Base-by-base conservation (phyloP, 768 basidiomycete species). In the Tricholoma flavovirens region DNA sequence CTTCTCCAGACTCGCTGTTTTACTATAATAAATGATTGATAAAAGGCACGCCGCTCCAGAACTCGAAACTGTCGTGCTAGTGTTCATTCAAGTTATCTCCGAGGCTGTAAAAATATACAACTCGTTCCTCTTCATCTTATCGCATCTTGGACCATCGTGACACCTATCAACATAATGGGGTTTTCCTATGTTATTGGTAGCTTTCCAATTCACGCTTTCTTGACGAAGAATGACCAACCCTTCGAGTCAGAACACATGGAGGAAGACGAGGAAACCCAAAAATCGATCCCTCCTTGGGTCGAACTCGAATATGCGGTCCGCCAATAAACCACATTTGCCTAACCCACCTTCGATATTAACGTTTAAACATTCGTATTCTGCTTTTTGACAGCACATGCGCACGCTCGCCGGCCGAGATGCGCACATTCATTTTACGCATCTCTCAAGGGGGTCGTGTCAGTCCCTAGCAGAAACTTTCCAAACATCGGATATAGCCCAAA, bases 231-330 rank as follows among this genome's bases (percentile, higher is more conserved):
- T 40, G 8, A 40, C 36, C 56, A 56, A 58, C n/a, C 14, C 19
- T 56, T 15, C 15, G 56, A 12, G 40, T 54, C 64, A 92, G 93
- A 95, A 61, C 93, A 95, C 66, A 93, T 98, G 88, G 95, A 98
- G 67, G 92, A 94, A 50, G 95, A 98, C 67, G 94, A 94, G 57
- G 76, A 81, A 12, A 81, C 80, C 0, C 75, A 83, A 1, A 82
- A 80, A 61, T 77, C 87, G 3, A 80, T 92, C 40, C 90, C 90
- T 19, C 83, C 82, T 12, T 98, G 96, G 96, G 95, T 98, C 30
- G 82, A 88, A 62, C 82, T 98, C 48, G 96, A 98, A 77, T 98
- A 95, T 67, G 78, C 79, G 64, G 92, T 90, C 56, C 58, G 80
- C 73, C 26, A 21, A 50, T 33, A 52, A 32, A 49, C 33, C n/a